phyloP scores from a whole-genome alignment of 257 asterid genomes.

The Linaria vulgaris region DNA sequence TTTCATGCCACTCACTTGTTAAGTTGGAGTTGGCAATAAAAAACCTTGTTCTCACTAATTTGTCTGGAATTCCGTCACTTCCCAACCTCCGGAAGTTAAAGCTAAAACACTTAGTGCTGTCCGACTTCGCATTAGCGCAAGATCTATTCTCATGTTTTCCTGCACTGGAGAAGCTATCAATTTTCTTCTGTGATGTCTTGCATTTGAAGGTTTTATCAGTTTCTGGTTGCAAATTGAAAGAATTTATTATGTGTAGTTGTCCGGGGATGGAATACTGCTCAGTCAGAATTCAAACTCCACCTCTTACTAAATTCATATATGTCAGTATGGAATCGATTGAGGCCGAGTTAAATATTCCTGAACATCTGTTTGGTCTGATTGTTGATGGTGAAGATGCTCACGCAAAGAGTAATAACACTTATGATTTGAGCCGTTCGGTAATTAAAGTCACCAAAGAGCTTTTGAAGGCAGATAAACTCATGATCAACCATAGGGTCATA shows the following conservation, averaged over 20 bases:
- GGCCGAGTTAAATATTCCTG: neutral
- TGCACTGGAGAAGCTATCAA: constrained; percentile 18
- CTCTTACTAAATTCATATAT: too few relatives aligned
- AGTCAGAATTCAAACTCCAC: too few relatives aligned
- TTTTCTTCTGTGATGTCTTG: constrained; percentile 6
- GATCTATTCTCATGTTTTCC: constrained; percentile 16
- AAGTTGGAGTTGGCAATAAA: constrained; percentile 21
- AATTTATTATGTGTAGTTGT: too few relatives aligned
- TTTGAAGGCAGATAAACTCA: neutral
- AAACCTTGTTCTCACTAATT: neutral
- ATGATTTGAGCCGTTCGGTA: constrained; percentile 4
- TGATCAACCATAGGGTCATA: constrained; percentile 7
- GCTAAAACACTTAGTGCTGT: constrained; percentile 5
- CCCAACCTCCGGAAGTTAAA: constrained; percentile 18
- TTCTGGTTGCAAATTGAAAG: too few relatives aligned
- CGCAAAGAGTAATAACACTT: neutral
- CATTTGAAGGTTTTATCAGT: too few relatives aligned
- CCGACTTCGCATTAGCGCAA: neutral
- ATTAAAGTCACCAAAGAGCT: constrained; percentile 21
- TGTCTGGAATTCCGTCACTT: constrained; percentile 12
- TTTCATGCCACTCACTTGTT: constrained; percentile 19
- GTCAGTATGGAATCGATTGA: too few relatives aligned
- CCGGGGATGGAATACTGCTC: too few relatives aligned
- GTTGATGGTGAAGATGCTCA: neutral
- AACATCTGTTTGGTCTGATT: neutral